Base-by-base conservation (phyloP, 2,329 filamentous ascomycete genomes). In the Mycosphaerella arachidis region DNA sequence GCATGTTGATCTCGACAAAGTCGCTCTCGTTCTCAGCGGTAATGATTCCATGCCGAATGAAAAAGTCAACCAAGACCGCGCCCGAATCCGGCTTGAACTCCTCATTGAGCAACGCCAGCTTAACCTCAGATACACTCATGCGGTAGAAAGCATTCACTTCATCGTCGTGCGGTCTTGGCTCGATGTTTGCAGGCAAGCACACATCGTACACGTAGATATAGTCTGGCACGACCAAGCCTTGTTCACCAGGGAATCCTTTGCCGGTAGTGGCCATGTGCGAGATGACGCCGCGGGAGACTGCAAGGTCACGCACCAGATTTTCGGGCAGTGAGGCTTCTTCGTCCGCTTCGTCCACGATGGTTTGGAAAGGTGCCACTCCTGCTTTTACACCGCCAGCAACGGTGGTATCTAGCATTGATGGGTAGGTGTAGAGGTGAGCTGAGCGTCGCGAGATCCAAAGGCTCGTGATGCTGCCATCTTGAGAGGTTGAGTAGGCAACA, bases 1-100 rank as follows among this genome's bases (percentile, higher is more conserved):
- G 84, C 62, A 81, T 81, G 62, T 83, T 78, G 69, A 97, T 92
- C 75, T 91, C 86, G 61, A 88, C 80, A 71, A 88, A 91, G 71
- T 94, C 79, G 46, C 82, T 81, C 78, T 97, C 92, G 71, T 92
- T 91, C 68, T 90, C 89, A 40, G 79, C 75, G 9, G 87, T 95
- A 70, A 96, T 73, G 62, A 96, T 84, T 0, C 89, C 88, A 75
- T 91, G 89, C 55, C 92, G 84, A 67, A 96, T 81, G 71, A 97
- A 88, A 77, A 97, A 97, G 73, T 97, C 91, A 48, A 96, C 76
- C 71, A 93, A 77, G 43, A 96, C 84, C 58, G 92, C 75, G n/a
- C 89, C 88, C 74, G 92, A 96, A 74, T 97, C 97, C 1, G 92
- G 89, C 78, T 99, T 99, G 79, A 92, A 97, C 66, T 87, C 83